phyloP scores from a whole-genome alignment of 345 rosid genomes.

The Populus ilicifolia region DNA sequence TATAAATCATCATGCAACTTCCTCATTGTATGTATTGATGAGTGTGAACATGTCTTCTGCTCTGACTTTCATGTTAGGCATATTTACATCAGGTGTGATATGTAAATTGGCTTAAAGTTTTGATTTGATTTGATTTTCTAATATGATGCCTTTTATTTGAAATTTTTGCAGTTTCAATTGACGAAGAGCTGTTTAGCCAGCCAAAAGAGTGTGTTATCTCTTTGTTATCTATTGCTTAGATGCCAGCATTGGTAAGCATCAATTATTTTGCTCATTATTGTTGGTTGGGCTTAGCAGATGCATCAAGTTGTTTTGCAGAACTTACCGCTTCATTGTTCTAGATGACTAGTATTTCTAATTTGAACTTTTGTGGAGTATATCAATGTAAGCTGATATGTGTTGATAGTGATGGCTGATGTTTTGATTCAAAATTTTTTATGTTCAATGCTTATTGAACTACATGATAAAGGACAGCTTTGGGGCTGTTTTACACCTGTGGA shows the following conservation, averaged over 20 bases:
- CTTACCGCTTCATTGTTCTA: too few species aligned
- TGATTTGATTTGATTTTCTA: background rate
- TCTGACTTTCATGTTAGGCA: background rate
- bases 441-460: too few species aligned
- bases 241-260: constrained; percentile 10
- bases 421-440: too few species aligned
- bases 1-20: background rate
- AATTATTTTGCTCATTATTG: background rate
- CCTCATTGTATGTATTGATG: background rate
- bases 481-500: too few species aligned
- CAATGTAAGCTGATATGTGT: too few species aligned
- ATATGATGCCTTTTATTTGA: background rate
- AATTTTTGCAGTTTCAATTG: background rate
- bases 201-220: background rate
- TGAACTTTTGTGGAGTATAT: too few species aligned
- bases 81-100: background rate
- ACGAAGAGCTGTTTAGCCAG: background rate
- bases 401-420: too few species aligned
- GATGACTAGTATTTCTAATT: too few species aligned
- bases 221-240: background rate
- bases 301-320: background rate
- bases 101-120: background rate
- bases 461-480: too few species aligned
- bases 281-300: background rate
- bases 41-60: background rate